Percentiles rank a stretch among this genome's conserved stretches.
Evolutionary conservation across 2,329 filamentous ascomycete genomes (phyloP).

Genomic region (Talaromyces pinophilus): DNA sequence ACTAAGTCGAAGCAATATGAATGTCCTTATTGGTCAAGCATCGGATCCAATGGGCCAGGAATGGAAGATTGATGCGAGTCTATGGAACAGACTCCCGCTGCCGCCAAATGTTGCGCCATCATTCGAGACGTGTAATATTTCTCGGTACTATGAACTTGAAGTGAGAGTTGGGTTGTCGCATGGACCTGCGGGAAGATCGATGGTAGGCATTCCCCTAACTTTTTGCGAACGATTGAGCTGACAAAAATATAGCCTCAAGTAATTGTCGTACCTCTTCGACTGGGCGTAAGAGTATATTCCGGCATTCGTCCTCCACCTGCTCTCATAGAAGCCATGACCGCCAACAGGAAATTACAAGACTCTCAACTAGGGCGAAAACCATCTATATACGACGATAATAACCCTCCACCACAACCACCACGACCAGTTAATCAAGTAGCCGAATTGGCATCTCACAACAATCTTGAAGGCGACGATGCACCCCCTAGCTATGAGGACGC

Average conservation of each 20-base stretch:
- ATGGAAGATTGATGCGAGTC: constrained; percentile 64
- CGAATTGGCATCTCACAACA: constrained; percentile 28
- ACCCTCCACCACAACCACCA: constrained; percentile 19
- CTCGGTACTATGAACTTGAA: constrained; percentile 79
- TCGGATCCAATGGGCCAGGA: constrained; percentile 65
- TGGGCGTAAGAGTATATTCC: constrained; percentile 80
- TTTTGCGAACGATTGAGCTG: background rate
- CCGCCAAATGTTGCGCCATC: constrained; percentile 85
- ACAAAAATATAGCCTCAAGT: constrained; percentile 62
- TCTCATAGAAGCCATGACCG: constrained; percentile 67
- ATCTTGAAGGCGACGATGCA: constrained; percentile 63
- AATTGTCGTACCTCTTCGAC: constrained; percentile 74
- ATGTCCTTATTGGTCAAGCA: constrained; percentile 65
- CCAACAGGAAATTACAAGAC: constrained; percentile 20
- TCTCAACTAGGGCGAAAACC: background rate
- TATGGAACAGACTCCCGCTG: constrained; percentile 72
- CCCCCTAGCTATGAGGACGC: constrained; percentile 95
- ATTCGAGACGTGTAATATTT: constrained; percentile 86
- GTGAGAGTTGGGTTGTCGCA: constrained; percentile 76
- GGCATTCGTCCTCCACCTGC: constrained; percentile 79
- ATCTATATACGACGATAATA: constrained; percentile 4
- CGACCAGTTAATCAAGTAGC: constrained; percentile 11
- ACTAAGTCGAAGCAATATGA: constrained; percentile 69
- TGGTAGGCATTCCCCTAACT: constrained; percentile 43
- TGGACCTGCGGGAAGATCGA: constrained; percentile 58